phyloP scores from a whole-genome alignment of 2,329 filamentous ascomycete species.

The Penicillium sp. region DNA sequence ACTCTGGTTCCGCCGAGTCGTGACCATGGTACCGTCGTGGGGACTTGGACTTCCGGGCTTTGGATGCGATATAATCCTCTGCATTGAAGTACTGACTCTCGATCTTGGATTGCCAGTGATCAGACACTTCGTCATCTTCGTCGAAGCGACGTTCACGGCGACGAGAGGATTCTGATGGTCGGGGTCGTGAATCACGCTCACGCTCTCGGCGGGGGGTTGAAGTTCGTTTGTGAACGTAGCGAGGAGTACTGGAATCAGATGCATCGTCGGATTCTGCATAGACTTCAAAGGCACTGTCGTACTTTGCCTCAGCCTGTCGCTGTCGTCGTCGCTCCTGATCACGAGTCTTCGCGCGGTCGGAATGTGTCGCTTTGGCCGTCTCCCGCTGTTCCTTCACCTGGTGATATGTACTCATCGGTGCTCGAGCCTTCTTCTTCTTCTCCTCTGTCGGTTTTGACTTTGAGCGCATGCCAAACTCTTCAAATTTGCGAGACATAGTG shows the following conservation, averaged over 20 bases:
- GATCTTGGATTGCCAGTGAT: constrained; percentile 33
- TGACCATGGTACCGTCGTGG: constrained; percentile 30
- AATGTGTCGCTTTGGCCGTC: constrained; percentile 29
- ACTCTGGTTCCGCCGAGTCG: constrained; percentile 32
- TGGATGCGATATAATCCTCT: constrained; percentile 41
- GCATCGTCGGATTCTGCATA: constrained; percentile 33
- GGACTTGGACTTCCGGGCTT: constrained; percentile 33
- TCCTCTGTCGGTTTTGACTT: constrained; percentile 35
- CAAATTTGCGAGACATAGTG: constrained; percentile 39
- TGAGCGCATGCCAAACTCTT: constrained; percentile 36
- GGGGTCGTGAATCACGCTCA: constrained; percentile 18
- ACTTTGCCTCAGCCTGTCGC: constrained; percentile 42
- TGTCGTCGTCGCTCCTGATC: constrained; percentile 45
- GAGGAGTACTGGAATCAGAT: constrained; percentile 32
- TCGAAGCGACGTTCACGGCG: constrained; percentile 24
- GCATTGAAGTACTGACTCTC: constrained; percentile 31
- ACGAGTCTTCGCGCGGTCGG: constrained; percentile 38
- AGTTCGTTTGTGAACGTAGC: constrained; percentile 19
- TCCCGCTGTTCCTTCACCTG: constrained; percentile 37
- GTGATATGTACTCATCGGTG: constrained; percentile 24
- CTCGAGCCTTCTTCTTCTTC: constrained; percentile 39
- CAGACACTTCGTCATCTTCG: constrained; percentile 27
- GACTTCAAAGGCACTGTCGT: constrained; percentile 25
- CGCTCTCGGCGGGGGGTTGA: constrained; percentile 19
- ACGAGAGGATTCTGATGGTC: constrained; percentile 22